Evolutionary conservation across 2,329 filamentous ascomycete genomes (phyloP).

Genomic region (Penicillium aurantiogriseum): DNA sequence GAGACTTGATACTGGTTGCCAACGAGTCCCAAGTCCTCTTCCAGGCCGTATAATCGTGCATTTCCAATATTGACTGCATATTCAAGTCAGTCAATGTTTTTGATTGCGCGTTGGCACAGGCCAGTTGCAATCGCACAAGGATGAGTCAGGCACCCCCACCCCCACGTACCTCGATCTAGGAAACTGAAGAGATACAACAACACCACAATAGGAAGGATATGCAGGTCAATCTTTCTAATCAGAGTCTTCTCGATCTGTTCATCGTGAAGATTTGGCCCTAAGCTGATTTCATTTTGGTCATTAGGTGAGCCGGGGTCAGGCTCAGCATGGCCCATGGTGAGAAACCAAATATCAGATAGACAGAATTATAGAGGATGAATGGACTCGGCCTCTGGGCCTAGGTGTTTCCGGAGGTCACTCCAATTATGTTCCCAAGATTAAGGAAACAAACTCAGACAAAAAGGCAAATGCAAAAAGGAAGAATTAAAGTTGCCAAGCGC

Average conservation of each 20-base stretch:
- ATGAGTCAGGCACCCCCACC: slow-evolving; percentile 2
- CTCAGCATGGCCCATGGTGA: slow-evolving; percentile 15
- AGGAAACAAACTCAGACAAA: not conserved
- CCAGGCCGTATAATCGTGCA: slow-evolving; percentile 63
- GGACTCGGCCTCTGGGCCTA: not conserved
- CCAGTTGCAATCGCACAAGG: not conserved
- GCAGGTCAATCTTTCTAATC: slow-evolving; percentile 42
- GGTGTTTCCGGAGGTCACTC: not conserved
- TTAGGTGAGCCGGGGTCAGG: slow-evolving; percentile 17
- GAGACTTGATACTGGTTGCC: slow-evolving; percentile 69
- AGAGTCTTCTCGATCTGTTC: slow-evolving; percentile 30
- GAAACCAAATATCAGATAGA: not conserved
- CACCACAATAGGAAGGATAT: slow-evolving; percentile 44
- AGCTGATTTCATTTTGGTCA: slow-evolving; percentile 18
- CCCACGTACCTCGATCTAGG: slow-evolving; percentile 57
- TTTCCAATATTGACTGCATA: slow-evolving; percentile 68
- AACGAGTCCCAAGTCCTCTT: slow-evolving; percentile 59
- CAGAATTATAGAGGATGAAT: not conserved
- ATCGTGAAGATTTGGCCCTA: slow-evolving; percentile 25
- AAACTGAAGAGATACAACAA: slow-evolving; percentile 69
- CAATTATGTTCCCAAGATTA: not conserved
- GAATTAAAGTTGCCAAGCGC: slow-evolving; percentile 20
- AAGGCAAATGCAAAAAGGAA: not conserved
- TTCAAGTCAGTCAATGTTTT: slow-evolving; percentile 1
- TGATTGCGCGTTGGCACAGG: not conserved